Percentiles rank a stretch among this genome's conserved stretches.
phyloP scores from a whole-genome alignment of 2,329 filamentous ascomycete species.

The Periglandula ipomoeae region DNA sequence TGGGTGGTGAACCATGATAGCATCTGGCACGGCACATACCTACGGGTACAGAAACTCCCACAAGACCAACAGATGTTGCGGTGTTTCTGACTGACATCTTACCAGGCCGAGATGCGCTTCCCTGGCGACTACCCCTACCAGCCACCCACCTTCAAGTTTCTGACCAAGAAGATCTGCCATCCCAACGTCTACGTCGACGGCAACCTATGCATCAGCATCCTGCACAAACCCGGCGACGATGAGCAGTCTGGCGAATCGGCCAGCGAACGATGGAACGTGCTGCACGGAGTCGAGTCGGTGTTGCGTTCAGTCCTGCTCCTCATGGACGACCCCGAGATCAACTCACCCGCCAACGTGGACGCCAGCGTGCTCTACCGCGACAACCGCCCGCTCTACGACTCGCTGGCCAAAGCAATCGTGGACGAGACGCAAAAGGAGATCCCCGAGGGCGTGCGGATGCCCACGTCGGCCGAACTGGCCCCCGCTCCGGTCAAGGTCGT shows the following conservation, averaged over 20 bases:
- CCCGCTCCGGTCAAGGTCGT: conserved; percentile 50
- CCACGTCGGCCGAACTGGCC: conserved; percentile 56
- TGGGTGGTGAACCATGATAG: conserved; percentile 92
- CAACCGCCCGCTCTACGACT: conserved; percentile 58
- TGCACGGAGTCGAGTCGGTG: conserved; percentile 90
- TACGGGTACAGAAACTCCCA: conserved; percentile 43
- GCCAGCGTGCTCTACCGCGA: conserved; percentile 81
- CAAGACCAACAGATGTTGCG: conserved; percentile 7
- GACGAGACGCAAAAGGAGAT: conserved; percentile 70
- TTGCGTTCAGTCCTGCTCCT: conserved; percentile 86
- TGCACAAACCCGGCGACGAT: conserved; percentile 87
- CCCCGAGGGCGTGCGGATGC: conserved; percentile 72
- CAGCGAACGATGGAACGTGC: conserved; percentile 86
- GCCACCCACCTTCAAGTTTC: conserved; percentile 83
- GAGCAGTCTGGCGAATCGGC: conserved; percentile 84
- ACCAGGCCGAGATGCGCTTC: conserved; percentile 79
- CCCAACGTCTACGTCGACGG: conserved; percentile 92
- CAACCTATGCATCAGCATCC: conserved; percentile 89
- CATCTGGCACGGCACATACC: conserved; percentile 85
- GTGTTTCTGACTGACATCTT: no score
- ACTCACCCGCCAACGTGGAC: conserved; percentile 90
- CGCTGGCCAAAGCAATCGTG: conserved; percentile 59
- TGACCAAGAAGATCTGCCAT: conserved; percentile 66
- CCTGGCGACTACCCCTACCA: conserved; percentile 81
- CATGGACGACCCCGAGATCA: conserved; percentile 88